Percentiles rank a stretch among this genome's conserved stretches.
These are phyloP conservation scores for Saccharomycopsis microspora DNA, from an alignment of 805 yeast genomes.

Conservation along the genomic window DNA sequence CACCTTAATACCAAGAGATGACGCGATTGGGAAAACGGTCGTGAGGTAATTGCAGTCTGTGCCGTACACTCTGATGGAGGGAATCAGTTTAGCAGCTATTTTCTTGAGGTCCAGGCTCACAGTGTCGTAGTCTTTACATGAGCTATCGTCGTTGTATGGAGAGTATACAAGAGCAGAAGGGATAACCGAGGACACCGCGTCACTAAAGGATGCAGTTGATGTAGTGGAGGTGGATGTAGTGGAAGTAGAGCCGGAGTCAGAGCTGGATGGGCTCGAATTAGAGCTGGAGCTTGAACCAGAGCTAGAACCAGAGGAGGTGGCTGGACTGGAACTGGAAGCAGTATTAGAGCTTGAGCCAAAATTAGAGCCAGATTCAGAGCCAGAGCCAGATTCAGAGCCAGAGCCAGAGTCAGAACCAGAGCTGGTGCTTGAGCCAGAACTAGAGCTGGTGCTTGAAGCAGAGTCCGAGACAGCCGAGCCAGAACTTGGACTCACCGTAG, in stretches of 20 bases:
- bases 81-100: constrained; percentile 52
- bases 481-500: neutral
- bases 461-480: neutral
- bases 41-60: constrained; percentile 69
- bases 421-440: no score
- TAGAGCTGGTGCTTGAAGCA: neutral
- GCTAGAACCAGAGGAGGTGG: constrained; percentile 16
- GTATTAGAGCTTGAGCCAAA: neutral
- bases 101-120: constrained; percentile 48
- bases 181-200: constrained; percentile 21
- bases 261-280: constrained; percentile 5
- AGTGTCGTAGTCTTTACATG: constrained; percentile 49
- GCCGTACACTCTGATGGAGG: constrained; percentile 68
- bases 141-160: constrained; percentile 60
- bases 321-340: neutral
- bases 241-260: constrained; percentile 9
- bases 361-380: neutral
- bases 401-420: neutral
- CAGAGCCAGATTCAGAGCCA: neutral
- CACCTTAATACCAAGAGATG: constrained; percentile 49
- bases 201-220: constrained; percentile 3
- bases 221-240: constrained; percentile 2
- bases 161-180: constrained; percentile 64
- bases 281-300: constrained; percentile 14
- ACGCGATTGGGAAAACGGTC: constrained; percentile 53